Conservation (phyloP, 192 early-diverging fungal species). For the Coemansia aciculifera region DNA sequence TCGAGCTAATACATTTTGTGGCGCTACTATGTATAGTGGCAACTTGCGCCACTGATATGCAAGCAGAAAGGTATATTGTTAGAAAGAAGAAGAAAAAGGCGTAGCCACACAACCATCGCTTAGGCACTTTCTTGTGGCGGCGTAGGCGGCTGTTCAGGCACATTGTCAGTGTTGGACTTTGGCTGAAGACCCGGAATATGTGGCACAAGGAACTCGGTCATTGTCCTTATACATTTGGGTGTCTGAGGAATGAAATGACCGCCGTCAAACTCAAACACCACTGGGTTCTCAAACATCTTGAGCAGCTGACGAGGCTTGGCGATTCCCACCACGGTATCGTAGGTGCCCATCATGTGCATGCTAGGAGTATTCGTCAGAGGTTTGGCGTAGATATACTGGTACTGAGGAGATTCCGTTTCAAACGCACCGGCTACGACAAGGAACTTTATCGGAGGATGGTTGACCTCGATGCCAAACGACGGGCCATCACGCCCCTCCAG, state of each 20-base stretch:
- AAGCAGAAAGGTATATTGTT: not conserved
- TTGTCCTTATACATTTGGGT: conserved; percentile 28
- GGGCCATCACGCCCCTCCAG: conserved; percentile 24
- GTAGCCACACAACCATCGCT: not conserved
- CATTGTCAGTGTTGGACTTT: not conserved
- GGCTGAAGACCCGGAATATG: conserved; percentile 33
- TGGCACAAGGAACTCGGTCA: conserved; percentile 29
- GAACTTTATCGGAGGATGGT: conserved; percentile 46
- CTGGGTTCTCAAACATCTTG: conserved; percentile 22
- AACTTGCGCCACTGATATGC: conserved; percentile 12
- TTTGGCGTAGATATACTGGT: conserved; percentile 23
- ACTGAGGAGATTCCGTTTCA: conserved; percentile 21
- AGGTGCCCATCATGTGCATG: conserved; percentile 41
- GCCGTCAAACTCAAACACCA: conserved; percentile 47
- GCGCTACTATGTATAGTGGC: conserved; percentile 8
- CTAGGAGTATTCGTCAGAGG: conserved; percentile 18
- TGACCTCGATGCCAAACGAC: conserved; percentile 20
- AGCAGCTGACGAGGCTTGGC: conserved; percentile 20
- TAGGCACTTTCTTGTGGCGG: conserved; percentile 10
- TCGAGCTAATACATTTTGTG: not conserved
- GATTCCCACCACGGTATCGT: conserved; percentile 40
- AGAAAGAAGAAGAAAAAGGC: not conserved
- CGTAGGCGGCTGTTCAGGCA: not conserved
- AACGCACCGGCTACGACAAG: conserved; percentile 41
- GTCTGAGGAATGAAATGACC: conserved; percentile 53